phyloP scores from a whole-genome alignment of 495 filamentous ascomycete genomes.

The Polyplosphaeria fusca region DNA sequence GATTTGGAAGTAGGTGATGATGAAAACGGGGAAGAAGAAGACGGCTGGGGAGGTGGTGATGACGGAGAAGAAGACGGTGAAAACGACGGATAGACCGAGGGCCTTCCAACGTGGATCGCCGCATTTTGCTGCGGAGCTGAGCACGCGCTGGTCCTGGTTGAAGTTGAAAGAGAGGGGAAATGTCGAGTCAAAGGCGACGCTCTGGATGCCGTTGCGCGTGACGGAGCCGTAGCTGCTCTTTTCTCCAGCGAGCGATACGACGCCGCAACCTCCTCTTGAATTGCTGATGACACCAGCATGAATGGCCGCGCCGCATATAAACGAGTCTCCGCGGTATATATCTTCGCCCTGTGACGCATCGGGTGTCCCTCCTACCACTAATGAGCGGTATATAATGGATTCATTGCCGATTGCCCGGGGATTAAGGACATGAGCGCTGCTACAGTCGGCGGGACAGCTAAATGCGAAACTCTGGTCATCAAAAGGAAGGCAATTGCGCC shows the following conservation, averaged over 20 bases:
- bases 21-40: constrained; percentile 42
- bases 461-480: constrained; percentile 37
- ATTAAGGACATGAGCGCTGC: constrained; percentile 34
- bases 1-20: constrained; percentile 40
- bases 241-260: constrained; percentile 39
- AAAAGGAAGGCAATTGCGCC: constrained; percentile 41
- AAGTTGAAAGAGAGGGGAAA: constrained; percentile 45
- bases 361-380: constrained; percentile 42
- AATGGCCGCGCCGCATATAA: constrained; percentile 44
- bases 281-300: constrained; percentile 41
- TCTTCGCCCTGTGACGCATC: constrained; percentile 20
- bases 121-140: constrained; percentile 32
- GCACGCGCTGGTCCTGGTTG: constrained; percentile 20
- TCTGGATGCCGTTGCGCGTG: constrained; percentile 35
- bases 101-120: constrained; percentile 43
- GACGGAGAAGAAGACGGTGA: constrained; percentile 39
- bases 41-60: constrained; percentile 39
- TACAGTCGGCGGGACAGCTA: constrained; percentile 41
- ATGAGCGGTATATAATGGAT: constrained; percentile 36
- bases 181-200: constrained; percentile 38
- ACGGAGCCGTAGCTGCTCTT: constrained; percentile 32
- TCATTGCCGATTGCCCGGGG: constrained; percentile 40
- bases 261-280: constrained; percentile 41
- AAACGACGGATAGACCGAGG: constrained; percentile 37
- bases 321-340: constrained; percentile 44